Evolutionary conservation across 768 basidiomycete genomes (phyloP).

Genomic region (Lactifluus echinatus): DNA sequence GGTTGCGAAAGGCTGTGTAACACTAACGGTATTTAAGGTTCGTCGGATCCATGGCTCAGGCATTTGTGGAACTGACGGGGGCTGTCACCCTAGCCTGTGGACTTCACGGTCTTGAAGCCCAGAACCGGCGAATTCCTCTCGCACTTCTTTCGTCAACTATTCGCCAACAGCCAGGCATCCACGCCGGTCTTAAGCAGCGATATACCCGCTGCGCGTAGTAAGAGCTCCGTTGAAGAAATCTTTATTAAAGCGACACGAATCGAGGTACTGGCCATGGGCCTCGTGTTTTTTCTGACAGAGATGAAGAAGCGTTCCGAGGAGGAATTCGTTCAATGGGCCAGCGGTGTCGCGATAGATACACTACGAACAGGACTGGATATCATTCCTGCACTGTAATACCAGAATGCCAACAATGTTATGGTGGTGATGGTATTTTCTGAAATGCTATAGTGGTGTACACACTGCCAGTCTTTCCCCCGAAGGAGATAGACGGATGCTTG

Average conservation of each 20-base stretch:
- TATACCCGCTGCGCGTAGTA: conserved; percentile 41
- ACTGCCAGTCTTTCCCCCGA: conserved; percentile 72
- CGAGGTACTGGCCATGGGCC: conserved; percentile 60
- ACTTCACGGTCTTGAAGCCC: conserved; percentile 68
- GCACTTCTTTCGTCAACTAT: conserved; percentile 58
- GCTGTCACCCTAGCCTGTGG: conserved; percentile 57
- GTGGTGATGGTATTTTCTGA: conserved; percentile 30
- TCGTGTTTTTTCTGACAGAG: conserved; percentile 58
- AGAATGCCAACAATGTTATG: background rate
- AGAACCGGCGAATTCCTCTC: conserved; percentile 58
- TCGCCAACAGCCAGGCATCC: conserved; percentile 65
- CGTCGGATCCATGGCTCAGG: conserved; percentile 2
- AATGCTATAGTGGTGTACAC: conserved; percentile 67
- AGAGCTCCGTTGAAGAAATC: conserved; percentile 61
- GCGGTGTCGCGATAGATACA: conserved; percentile 58
- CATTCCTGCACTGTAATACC: conserved; percentile 32
- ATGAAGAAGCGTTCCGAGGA: conserved; percentile 30
- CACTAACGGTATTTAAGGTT: conserved; percentile 79
- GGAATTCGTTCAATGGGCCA: conserved; percentile 55
- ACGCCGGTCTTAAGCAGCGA: conserved; percentile 49
- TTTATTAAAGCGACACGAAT: conserved; percentile 67
- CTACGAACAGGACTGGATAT: conserved; percentile 56
- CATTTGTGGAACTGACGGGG: background rate
- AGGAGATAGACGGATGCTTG: conserved; percentile 62
- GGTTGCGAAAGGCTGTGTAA: conserved; percentile 75